Percentiles rank a stretch among this genome's conserved stretches.
phyloP scores from a whole-genome alignment of 1,284 basidiomycete species.

The Rhodotorula mucilaginosa region DNA sequence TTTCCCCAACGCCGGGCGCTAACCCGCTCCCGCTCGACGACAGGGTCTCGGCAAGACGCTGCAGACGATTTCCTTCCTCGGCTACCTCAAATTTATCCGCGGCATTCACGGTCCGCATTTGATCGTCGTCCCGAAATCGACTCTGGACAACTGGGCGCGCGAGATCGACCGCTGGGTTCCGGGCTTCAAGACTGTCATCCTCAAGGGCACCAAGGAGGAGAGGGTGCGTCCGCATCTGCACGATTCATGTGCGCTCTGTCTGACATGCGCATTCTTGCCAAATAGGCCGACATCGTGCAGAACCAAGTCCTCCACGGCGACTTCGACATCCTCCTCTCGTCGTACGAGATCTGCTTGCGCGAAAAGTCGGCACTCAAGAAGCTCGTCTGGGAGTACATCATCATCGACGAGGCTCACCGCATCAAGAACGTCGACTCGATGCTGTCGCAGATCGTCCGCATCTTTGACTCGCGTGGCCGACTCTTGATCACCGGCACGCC shows the following conservation, averaged over 20 bases:
- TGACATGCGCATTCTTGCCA: neutral
- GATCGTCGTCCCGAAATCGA: constrained; percentile 96
- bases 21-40: constrained; percentile 30
- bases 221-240: constrained; percentile 54
- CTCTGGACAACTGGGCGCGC: constrained; percentile 92
- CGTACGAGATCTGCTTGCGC: constrained; percentile 95
- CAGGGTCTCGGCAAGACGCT: constrained; percentile 97
- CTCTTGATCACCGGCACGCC: constrained; percentile 96
- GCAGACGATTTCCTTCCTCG: constrained; percentile 96
- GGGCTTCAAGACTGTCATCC: constrained; percentile 75
- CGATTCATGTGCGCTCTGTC: neutral
- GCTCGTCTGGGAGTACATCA: constrained; percentile 96
- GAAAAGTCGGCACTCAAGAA: constrained; percentile 90
- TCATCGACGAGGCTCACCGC: constrained; percentile 97
- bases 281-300: constrained; percentile 68
- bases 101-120: constrained; percentile 80
- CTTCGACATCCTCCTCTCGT: constrained; percentile 93
- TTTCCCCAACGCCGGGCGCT: constrained; percentile 4
- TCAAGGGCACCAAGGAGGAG: constrained; percentile 88
- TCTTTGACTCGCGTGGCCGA: constrained; percentile 83
- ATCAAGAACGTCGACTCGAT: constrained; percentile 99
- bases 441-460: constrained; percentile 89
- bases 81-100: constrained; percentile 85
- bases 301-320: constrained; percentile 77
- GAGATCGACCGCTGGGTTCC: constrained; percentile 93